Evolutionary conservation across 352 stramenopile genomes (phyloP).

Genomic region (Pythium rishiriense): DNA sequence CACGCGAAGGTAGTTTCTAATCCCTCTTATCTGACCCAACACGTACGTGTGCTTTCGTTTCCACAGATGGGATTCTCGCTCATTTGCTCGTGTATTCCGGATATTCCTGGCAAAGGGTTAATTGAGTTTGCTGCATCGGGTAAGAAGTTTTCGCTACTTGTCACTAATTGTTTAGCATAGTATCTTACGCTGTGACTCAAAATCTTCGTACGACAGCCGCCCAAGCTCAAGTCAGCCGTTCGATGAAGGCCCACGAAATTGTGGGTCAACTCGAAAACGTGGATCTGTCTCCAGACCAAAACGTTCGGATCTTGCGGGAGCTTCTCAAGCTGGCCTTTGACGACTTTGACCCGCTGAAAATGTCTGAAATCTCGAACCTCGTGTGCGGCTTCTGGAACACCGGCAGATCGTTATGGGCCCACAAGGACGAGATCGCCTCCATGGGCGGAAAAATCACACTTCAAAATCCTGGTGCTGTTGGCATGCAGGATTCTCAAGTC

Average conservation of each 20-base stretch:
- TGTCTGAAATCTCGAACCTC: slow-evolving; percentile 25
- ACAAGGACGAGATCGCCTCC: slow-evolving; percentile 1
- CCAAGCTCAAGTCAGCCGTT: not conserved
- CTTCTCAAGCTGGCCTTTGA: slow-evolving; percentile 17
- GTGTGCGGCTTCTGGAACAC: slow-evolving; percentile 25
- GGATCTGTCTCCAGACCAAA: not conserved
- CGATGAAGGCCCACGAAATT: not conserved
- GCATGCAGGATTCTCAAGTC: not conserved
- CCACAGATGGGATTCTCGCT: slow-evolving; percentile 9
- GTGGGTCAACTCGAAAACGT: not conserved
- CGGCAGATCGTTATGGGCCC: slow-evolving; percentile 10
- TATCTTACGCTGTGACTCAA: not conserved
- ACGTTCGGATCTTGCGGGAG: slow-evolving; percentile 16
- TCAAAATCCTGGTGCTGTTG: not conserved
- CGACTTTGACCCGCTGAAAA: slow-evolving; percentile 18
- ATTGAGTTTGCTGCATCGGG: slow-evolving; percentile 1
- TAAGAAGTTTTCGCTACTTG: not conserved
- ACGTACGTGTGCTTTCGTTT: not conserved
- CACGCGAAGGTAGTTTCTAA: no score
- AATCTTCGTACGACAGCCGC: not conserved
- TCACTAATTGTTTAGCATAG: not conserved
- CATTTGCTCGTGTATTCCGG: not conserved
- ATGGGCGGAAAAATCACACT: not conserved
- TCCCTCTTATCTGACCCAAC: not conserved
- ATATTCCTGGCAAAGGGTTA: slow-evolving; percentile 3